These are phyloP conservation scores for Herpetospermum pedunculosum DNA, from an alignment of 306 rosid species.

Conservation along the genomic window DNA sequence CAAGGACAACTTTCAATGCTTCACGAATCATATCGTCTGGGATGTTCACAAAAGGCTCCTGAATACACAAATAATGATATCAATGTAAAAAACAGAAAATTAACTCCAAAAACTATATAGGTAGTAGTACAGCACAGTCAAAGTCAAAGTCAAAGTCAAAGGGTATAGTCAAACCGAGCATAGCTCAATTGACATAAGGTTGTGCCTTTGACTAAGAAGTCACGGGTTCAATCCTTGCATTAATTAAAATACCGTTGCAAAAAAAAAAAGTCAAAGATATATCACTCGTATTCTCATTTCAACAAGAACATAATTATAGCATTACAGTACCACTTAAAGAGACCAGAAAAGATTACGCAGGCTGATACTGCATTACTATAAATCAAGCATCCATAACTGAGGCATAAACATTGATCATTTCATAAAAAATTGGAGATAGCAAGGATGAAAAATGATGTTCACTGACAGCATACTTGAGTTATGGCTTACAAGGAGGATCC, in stretches of 20 bases:
- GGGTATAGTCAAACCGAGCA: too few relatives aligned
- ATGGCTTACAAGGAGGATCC: neutral
- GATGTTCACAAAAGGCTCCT: constrained; percentile 95
- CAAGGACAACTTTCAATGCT: constrained; percentile 85
- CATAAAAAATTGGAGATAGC: neutral
- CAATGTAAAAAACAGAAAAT: neutral
- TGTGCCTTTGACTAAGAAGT: too few relatives aligned
- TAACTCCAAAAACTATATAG: neutral
- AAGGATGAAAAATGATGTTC: neutral
- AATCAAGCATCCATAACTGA: neutral
- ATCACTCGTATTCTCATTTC: neutral
- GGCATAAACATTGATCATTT: neutral
- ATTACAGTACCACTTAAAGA: neutral
- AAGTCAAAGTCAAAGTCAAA: too few relatives aligned
- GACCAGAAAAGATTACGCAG: neutral
- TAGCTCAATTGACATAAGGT: too few relatives aligned
- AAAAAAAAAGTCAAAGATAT: too few relatives aligned
- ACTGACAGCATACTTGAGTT: neutral
- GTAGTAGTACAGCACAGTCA: too few relatives aligned
- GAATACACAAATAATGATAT: constrained; percentile 16
- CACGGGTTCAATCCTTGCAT: too few relatives aligned
- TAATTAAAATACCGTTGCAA: too few relatives aligned
- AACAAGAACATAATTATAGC: neutral
- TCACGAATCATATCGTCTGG: constrained; percentile 85
- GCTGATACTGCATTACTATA: neutral